phyloP scores from a whole-genome alignment of 768 basidiomycete species.

The Tricholoma bakamatsutake region DNA sequence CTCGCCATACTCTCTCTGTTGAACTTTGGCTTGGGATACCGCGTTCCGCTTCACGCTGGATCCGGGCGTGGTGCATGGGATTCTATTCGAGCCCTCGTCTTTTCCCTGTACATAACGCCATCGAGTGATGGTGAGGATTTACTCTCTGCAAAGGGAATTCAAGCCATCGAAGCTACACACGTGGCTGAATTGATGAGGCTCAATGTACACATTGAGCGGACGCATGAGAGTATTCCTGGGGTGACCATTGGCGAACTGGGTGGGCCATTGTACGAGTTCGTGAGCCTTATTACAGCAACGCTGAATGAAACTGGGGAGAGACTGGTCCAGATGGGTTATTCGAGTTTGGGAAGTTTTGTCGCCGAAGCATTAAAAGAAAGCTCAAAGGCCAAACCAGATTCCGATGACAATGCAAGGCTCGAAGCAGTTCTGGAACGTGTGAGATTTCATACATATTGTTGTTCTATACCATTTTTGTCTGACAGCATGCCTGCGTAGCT shows the following conservation, averaged over 20 bases:
- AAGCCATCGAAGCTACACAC: constrained; percentile 40
- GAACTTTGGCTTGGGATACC: constrained; percentile 82
- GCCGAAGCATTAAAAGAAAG: constrained; percentile 59
- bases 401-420: constrained; percentile 30
- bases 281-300: constrained; percentile 55
- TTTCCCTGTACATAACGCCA: constrained; percentile 68
- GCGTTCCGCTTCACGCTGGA: constrained; percentile 61
- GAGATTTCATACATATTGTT: constrained; percentile 14
- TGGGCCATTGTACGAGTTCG: constrained; percentile 68
- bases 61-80: constrained; percentile 83
- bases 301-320: constrained; percentile 71
- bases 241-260: constrained; percentile 71
- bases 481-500: constrained; percentile 40
- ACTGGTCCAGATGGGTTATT: constrained; percentile 54
- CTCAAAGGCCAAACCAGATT: constrained; percentile 23
- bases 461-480: not conserved
- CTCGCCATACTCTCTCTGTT: constrained; percentile 73
- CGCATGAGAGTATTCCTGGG: constrained; percentile 65
- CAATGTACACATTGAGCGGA: constrained; percentile 59
- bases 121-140: constrained; percentile 49
- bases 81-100: constrained; percentile 67
- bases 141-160: constrained; percentile 65
- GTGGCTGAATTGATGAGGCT: constrained; percentile 74
- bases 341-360: constrained; percentile 71
- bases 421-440: constrained; percentile 64